Percentiles rank a stretch among this genome's conserved stretches.
Evolutionary conservation across 768 basidiomycete species (phyloP).

Genomic region (Termitomyces sp.): DNA sequence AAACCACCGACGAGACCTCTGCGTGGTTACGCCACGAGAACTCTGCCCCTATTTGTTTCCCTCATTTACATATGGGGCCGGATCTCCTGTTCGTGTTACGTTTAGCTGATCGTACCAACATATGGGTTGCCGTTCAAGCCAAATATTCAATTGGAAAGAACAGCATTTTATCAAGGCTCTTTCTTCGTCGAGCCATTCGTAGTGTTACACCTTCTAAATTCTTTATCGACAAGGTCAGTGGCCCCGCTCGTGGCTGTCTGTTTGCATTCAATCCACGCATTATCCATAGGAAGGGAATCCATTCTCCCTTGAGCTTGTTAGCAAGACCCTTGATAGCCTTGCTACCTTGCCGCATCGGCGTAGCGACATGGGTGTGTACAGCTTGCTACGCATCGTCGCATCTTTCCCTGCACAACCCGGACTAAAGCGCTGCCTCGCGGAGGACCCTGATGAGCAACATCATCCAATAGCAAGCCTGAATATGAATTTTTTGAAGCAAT

Average conservation of each 20-base stretch:
- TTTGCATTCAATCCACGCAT: background rate
- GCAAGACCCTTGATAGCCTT: slow-evolving; percentile 23
- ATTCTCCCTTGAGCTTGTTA: slow-evolving; percentile 30
- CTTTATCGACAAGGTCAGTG: slow-evolving; percentile 35
- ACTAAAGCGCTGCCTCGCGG: slow-evolving; percentile 33
- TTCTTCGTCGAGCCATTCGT: slow-evolving; percentile 33
- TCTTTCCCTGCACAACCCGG: slow-evolving; percentile 38
- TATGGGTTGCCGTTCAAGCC: slow-evolving; percentile 43
- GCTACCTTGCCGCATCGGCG: slow-evolving; percentile 29
- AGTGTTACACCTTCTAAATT: slow-evolving; percentile 40
- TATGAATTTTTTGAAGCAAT: slow-evolving; percentile 35
- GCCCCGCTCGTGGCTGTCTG: background rate
- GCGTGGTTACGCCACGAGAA: slow-evolving; percentile 31
- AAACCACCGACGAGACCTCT: slow-evolving; percentile 28
- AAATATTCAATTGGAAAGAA: slow-evolving; percentile 34
- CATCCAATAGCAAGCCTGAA: slow-evolving; percentile 42
- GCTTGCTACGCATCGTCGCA: slow-evolving; percentile 36
- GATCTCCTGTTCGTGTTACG: slow-evolving; percentile 38
- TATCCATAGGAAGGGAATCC: slow-evolving; percentile 28
- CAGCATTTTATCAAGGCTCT: slow-evolving; percentile 23
- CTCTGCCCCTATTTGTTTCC: slow-evolving; percentile 36
- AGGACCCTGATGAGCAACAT: slow-evolving; percentile 32
- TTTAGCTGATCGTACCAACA: slow-evolving; percentile 27
- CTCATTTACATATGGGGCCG: slow-evolving; percentile 37
- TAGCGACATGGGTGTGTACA: slow-evolving; percentile 34